Evolutionary conservation across 108 stramenopile species (phyloP), one percentile per base, ranked within the genome.

Genomic region (Fragilariopsis cylindrus): DNA sequence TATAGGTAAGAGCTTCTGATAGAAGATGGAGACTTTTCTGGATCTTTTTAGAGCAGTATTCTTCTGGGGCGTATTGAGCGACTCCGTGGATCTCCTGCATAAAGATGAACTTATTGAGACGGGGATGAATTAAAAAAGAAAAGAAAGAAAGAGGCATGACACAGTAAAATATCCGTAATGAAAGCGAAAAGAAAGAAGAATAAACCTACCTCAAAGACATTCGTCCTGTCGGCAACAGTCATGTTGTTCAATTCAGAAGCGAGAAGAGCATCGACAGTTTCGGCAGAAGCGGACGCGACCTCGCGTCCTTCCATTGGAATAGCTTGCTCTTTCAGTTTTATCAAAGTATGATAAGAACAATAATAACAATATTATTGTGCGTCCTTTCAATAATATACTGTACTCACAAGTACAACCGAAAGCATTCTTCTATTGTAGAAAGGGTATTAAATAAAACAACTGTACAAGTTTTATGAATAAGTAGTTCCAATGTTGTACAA

Each of bases 181-280:
- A 30, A 30, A 30, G 30, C 30, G 30, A 30, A 30, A 30, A 30
- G 30, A 30, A 30, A 30, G 30, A 30, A 30, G 30, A 30, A 30
- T 30, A 30, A 6, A 63, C 62, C 6, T 63, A 63, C 62, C 62
- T 63, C 62, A 63, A 63, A 45, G 6, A 63, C 62, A 9, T 11
- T 3, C 0, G 41, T 45, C 62, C 62, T 63, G 11, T 45, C 62
- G 43, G 21, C 62, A 40, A 45, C 62, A 5, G 62, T 45, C 62
- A 63, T 63, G 43, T 43, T 63, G 43, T 63, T 63, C 43, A 63
- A 44, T 63, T 63, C 62, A 41, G 62, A 63, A 44, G 62, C 62
- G 5, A 63, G 9, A 4, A 63, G 43, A 45, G 62, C 62, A 44
- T 43, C 62, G 11, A 43, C 62, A 45, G 41, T 43, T 63, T 63